These are phyloP conservation scores for Colletotrichum falcatum DNA, from an alignment of 2,329 filamentous ascomycete genomes.

Conservation along the genomic window DNA sequence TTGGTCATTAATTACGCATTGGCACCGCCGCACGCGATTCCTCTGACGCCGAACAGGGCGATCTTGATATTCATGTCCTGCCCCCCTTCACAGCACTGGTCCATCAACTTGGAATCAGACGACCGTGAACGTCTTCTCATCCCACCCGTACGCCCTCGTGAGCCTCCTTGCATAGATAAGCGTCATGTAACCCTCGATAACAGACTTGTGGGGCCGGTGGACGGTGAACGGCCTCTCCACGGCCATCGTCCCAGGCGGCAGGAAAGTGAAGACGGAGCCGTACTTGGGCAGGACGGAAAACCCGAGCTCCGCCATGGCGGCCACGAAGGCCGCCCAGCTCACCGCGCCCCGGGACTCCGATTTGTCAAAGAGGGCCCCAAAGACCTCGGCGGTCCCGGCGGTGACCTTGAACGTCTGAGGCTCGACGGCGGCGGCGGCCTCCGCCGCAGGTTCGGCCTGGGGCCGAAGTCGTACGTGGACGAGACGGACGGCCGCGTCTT, in stretches of 20 bases:
- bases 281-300: conserved; percentile 56
- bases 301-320: conserved; percentile 55
- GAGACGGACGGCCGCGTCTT: conserved; percentile 57
- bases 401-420: conserved; percentile 52
- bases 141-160: conserved; percentile 53
- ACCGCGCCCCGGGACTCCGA: conserved; percentile 48
- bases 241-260: conserved; percentile 46
- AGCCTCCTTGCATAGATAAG: conserved; percentile 49
- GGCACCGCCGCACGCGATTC: no score
- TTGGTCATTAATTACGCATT: no score
- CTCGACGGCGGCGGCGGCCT: fast-evolving
- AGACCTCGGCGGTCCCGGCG: conserved; percentile 52
- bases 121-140: conserved; percentile 47
- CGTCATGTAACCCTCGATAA: conserved; percentile 50
- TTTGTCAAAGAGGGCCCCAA: conserved; percentile 51
- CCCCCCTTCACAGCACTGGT: no score
- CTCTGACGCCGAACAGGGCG: no score
- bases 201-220: conserved; percentile 53
- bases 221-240: conserved; percentile 49
- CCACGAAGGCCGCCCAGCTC: conserved; percentile 53
- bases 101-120: background rate
- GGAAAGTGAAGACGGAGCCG: conserved; percentile 57
- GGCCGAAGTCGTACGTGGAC: conserved; percentile 50
- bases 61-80: no score
- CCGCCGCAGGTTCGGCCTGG: background rate